A percentile compares a stretch with the other conserved stretches of the same genome.
These are phyloP conservation scores for Pseudogymnoascus pannorum DNA, from an alignment of 2,329 filamentous ascomycete species.

Conservation along the genomic window DNA sequence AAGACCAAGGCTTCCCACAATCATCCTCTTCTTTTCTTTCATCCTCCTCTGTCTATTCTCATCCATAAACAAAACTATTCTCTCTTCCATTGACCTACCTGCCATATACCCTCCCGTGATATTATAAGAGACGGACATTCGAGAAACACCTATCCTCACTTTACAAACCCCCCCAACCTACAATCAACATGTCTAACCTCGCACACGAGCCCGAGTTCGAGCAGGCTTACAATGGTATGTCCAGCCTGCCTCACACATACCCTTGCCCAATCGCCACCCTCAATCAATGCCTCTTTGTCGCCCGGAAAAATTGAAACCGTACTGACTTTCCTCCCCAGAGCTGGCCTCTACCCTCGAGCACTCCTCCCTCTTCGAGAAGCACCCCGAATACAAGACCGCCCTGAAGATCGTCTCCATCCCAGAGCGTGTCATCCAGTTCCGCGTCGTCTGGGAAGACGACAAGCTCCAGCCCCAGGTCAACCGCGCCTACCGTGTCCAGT, in stretches of 20 bases:
- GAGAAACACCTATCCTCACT: neutral
- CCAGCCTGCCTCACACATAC: constrained; percentile 10
- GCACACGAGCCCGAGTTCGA: constrained; percentile 92
- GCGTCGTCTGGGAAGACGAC: constrained; percentile 95
- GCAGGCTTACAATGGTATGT: constrained; percentile 90
- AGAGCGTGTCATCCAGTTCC: constrained; percentile 95
- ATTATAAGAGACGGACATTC: constrained; percentile 7
- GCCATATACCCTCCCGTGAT: neutral
- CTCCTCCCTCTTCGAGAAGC: constrained; percentile 84
- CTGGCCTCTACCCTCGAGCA: constrained; percentile 90
- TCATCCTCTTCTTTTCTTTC: neutral
- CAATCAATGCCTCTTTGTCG: neutral
- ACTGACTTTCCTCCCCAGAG: constrained; percentile 48
- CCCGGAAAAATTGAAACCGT: neutral
- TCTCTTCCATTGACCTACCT: neutral
- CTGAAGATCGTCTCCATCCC: constrained; percentile 83
- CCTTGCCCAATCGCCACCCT: constrained; percentile 6
- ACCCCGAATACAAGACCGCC: constrained; percentile 90
- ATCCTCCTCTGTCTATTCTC: neutral
- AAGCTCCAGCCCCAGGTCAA: constrained; percentile 83
- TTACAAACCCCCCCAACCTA: neutral
- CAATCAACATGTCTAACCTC: constrained; percentile 68
- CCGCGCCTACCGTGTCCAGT: constrained; percentile 93
- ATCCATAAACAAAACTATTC: constrained; percentile 1
- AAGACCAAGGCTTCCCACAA: constrained; percentile 2